These are phyloP conservation scores for Cryptococcus sp. DNA, from an alignment of 1,284 basidiomycete genomes.

Conservation along the genomic window DNA sequence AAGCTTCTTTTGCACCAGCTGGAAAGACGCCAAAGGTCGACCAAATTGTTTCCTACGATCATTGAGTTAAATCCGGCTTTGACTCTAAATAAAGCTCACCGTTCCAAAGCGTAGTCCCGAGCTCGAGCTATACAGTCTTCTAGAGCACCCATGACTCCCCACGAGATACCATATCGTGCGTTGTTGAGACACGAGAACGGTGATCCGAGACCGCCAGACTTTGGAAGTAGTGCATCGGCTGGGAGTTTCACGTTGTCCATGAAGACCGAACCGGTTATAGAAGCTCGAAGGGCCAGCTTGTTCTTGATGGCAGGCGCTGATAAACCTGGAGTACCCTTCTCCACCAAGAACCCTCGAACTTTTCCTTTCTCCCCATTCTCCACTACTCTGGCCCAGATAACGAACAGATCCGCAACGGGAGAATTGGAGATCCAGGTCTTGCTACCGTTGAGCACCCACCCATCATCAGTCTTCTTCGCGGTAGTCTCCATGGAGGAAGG, in stretches of 20 bases:
- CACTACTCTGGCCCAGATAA: slow-evolving; percentile 71
- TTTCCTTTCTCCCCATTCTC: slow-evolving; percentile 57
- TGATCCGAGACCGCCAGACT: slow-evolving; percentile 68
- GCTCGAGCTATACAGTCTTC: slow-evolving; percentile 83
- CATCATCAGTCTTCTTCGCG: slow-evolving; percentile 76
- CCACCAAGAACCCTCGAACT: slow-evolving; percentile 85
- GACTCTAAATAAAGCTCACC: slow-evolving; percentile 44
- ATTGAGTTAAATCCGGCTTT: not conserved
- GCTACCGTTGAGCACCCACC: slow-evolving; percentile 79
- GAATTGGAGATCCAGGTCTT: slow-evolving; percentile 98
- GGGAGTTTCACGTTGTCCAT: slow-evolving; percentile 75
- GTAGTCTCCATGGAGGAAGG: slow-evolving; percentile 91
- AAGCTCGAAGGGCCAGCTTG: slow-evolving; percentile 84
- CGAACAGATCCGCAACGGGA: slow-evolving; percentile 76
- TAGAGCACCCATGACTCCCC: slow-evolving; percentile 90
- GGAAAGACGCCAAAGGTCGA: slow-evolving; percentile 86
- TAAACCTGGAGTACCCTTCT: slow-evolving; percentile 85
- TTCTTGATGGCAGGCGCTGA: slow-evolving; percentile 84
- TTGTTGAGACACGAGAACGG: slow-evolving; percentile 90
- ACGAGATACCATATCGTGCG: slow-evolving; percentile 85
- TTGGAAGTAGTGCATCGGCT: slow-evolving; percentile 68
- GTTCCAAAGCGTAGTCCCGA: slow-evolving; percentile 79
- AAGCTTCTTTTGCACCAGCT: slow-evolving; percentile 94
- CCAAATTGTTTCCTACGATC: slow-evolving; percentile 67
- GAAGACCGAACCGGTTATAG: slow-evolving; percentile 88